These are phyloP conservation scores for Lepidium didymum DNA, from an alignment of 345 rosid genomes.

Conservation along the genomic window DNA sequence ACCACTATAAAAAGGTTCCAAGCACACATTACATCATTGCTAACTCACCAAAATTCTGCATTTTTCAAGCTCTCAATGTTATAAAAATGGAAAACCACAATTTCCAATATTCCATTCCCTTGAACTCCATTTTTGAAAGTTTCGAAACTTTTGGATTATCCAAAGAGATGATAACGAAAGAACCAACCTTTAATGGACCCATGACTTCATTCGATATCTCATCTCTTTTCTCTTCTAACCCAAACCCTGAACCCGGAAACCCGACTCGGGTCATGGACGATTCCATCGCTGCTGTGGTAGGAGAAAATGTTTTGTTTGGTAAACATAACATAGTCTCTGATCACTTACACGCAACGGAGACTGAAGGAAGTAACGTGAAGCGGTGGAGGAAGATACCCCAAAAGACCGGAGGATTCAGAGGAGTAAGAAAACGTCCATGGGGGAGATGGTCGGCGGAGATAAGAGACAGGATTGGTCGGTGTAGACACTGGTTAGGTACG, in stretches of 20 bases:
- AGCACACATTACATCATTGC: background rate
- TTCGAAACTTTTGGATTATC: slow-evolving; percentile 20
- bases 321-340: background rate
- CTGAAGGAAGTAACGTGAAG: background rate
- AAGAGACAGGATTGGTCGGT: slow-evolving; percentile 78
- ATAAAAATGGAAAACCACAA: slow-evolving; percentile 16
- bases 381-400: slow-evolving; percentile 37
- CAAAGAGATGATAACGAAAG: slow-evolving; percentile 6
- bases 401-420: slow-evolving; percentile 52
- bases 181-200: background rate
- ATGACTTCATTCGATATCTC: slow-evolving; percentile 17
- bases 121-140: background rate
- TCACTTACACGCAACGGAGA: background rate
- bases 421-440: slow-evolving; percentile 97
- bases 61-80: background rate
- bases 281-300: slow-evolving; percentile 75
- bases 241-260: slow-evolving; percentile 1
- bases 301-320: slow-evolving; percentile 53
- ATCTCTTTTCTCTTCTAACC: background rate
- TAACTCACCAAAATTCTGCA: too few species aligned
- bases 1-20: slow-evolving; percentile 7
- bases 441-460: slow-evolving; percentile 99
- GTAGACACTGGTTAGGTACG: slow-evolving; percentile 96
- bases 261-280: slow-evolving; percentile 54
- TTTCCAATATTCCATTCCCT: slow-evolving; percentile 23